Percentiles rank a stretch among this genome's conserved stretches.
Conservation (phyloP, 371 early-diverging fungal genomes). For the Haplosporangium sp. region DNA sequence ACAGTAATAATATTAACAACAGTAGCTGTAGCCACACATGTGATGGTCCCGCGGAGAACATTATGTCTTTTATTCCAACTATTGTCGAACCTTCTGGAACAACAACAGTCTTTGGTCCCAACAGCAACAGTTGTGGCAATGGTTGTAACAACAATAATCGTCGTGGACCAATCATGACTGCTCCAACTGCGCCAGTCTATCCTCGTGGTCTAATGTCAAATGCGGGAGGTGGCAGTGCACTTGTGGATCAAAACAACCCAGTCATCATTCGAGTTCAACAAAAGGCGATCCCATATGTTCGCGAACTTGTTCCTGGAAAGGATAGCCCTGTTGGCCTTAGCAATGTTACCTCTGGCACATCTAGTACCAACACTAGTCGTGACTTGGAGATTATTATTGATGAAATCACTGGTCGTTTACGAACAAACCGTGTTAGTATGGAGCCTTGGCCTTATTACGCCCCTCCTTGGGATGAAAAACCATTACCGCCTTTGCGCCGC, state of each 20-base stretch:
- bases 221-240: background rate
- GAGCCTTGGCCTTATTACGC: conserved; percentile 22
- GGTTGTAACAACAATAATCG: background rate
- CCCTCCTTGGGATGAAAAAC: conserved; percentile 22
- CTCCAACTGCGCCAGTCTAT: conserved; percentile 23
- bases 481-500: conserved; percentile 19
- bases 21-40: background rate
- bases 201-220: conserved; percentile 28
- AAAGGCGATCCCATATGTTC: conserved; percentile 31
- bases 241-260: background rate
- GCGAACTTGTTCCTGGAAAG: conserved; percentile 32
- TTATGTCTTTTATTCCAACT: background rate
- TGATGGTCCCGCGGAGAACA: background rate
- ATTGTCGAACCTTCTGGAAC: too few species aligned
- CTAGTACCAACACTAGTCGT: conserved; percentile 39
- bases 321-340: background rate
- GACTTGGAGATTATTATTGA: conserved; percentile 37
- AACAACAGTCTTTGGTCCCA: too few species aligned
- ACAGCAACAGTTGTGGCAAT: too few species aligned
- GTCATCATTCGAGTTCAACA: conserved; percentile 14
- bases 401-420: conserved; percentile 34
- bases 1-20: background rate
- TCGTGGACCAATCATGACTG: background rate
- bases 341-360: background rate
- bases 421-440: conserved; percentile 30